Base-by-base conservation (phyloP, 1,284 basidiomycete species). In the Tranzscheliella williamsii region DNA sequence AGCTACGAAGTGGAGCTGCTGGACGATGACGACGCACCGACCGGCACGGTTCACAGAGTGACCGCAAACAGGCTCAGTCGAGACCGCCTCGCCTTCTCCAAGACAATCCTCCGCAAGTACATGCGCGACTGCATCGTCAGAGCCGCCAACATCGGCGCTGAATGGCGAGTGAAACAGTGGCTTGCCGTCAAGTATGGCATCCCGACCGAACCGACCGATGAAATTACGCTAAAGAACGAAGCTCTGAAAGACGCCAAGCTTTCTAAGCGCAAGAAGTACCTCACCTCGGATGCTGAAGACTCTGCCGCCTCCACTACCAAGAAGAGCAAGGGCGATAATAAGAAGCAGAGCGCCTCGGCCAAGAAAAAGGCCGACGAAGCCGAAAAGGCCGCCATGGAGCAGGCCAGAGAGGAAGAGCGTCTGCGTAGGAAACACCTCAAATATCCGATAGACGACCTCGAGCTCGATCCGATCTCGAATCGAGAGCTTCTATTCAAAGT, bases 101-200 rank as follows among this genome's bases (percentile, higher is more conserved):
- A 96, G 78, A 91, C 92, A 13, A 94, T 97, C 68, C 84, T 98
- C 23, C 90, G 92, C 62, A 88, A 92, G 29, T 97, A 94, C 79
- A 88, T 98, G 41, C 87, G 90, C 55, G 94, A 97, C 73, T 93
- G 90, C 72, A 87, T 97, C 4, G 85, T 88, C 66, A 86, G 94
- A 38, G 91, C 94, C 55, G 83, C 91, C 12, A 88, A 90, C 16
- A 87, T 94, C 29, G 91, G 89, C 24, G 90, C 90, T 0, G 92
- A 94, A 3, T 98, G 94, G 94, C 86, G 86, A 2, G 91, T 97
- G 27, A 95, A 96, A 76, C 84, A 85, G 4, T 80, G 82, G 11
- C 87, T 97, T 42, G 92, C 91, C 0, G 81, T 83, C 56, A 85
- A 86, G 42, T 95, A 91, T 78, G 87, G 87, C 6, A 86, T 98